Evolutionary conservation across 495 filamentous ascomycete species (phyloP).

Genomic region (Penicillium simplicissimum): DNA sequence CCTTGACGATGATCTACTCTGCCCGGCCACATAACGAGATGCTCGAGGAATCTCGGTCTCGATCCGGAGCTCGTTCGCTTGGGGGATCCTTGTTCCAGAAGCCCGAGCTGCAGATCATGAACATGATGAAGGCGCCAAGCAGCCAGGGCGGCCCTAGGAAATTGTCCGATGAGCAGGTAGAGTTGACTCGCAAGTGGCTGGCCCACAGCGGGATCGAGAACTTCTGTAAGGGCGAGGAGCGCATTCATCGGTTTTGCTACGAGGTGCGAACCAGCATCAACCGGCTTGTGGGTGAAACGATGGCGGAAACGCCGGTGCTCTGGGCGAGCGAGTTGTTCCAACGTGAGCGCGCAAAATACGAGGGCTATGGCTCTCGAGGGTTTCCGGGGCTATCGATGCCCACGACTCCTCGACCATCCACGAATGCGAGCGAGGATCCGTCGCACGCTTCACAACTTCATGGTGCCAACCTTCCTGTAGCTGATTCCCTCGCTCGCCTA

Average conservation of each 20-base stretch:
- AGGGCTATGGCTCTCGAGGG: constrained; percentile 56
- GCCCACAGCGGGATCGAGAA: constrained; percentile 82
- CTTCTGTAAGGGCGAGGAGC: constrained; percentile 92
- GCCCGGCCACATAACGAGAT: constrained; percentile 43
- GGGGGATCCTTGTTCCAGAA: constrained; percentile 71
- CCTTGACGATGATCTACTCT: constrained; percentile 79
- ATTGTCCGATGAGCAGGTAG: constrained; percentile 92
- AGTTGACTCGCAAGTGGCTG: constrained; percentile 83
- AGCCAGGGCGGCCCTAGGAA: constrained; percentile 92
- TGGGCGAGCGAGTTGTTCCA: constrained; percentile 91
- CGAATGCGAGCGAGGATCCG: constrained; percentile 54
- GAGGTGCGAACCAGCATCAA: constrained; percentile 86
- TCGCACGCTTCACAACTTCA: constrained; percentile 31
- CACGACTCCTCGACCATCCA: constrained; percentile 47
- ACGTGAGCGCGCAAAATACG: constrained; percentile 73
- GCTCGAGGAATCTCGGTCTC: constrained; percentile 47
- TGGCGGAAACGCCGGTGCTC: constrained; percentile 83
- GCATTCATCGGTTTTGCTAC: constrained; percentile 91
- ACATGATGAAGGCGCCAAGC: constrained; percentile 77
- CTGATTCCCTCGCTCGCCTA: constrained; percentile 43
- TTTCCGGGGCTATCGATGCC: constrained; percentile 49
- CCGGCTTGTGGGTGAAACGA: constrained; percentile 82
- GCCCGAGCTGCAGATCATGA: constrained; percentile 83
- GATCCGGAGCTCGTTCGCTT: constrained; percentile 48
- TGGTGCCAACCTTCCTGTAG: constrained; percentile 36